Base-by-base conservation (phyloP, 1,139 yeast genomes). In the Hemisphaericaspora xylofermentans region DNA sequence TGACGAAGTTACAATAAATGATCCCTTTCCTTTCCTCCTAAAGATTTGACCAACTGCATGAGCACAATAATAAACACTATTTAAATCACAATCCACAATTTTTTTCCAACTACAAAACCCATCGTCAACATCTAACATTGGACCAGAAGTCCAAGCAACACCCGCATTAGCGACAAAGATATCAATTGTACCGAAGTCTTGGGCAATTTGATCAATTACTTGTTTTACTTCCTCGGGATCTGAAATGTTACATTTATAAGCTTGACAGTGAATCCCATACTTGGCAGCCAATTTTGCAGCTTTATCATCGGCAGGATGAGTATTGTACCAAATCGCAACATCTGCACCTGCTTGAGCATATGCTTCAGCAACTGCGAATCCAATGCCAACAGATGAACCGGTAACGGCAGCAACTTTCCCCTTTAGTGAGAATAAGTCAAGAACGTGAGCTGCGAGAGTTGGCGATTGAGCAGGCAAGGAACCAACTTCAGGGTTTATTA, bases 161-260 rank as follows among this genome's bases (percentile, higher is more conserved):
- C 84, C 84, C 6, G 83, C 84, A 51, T 78, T 76, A 52, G 78
- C 78, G 48, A 79, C 56, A 59, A 81, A 64, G 12, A 78, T 68
- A 51, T 78, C 80, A 43, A 78, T 65, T 19, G 61, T 61, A 14
- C 65, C 61, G 45, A 72, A 72, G n/a, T 60, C 64, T 25, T 51
- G 53, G 43, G 57, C 63, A 43, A 68, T 62, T 31, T 55, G 46
- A 29, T 56, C 61, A 36, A 72, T 61, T 13, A 66, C 67, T 15
- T 52, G 45, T 41, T 63, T 51, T 29, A 72, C 76, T 43, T 63
- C 64, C 5, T 65, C 66, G 33, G 64, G 58, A 49, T 63, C 62
- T 51, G 74, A 64, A 37, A 72, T 73, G 47, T 71, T 75, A 52
- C 74, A 69, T 49, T 58, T 55, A 53, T 59, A 56, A 50, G 65